Evolutionary conservation across 2,329 filamentous ascomycete genomes (phyloP).

Genomic region (Cadophora sp.): DNA sequence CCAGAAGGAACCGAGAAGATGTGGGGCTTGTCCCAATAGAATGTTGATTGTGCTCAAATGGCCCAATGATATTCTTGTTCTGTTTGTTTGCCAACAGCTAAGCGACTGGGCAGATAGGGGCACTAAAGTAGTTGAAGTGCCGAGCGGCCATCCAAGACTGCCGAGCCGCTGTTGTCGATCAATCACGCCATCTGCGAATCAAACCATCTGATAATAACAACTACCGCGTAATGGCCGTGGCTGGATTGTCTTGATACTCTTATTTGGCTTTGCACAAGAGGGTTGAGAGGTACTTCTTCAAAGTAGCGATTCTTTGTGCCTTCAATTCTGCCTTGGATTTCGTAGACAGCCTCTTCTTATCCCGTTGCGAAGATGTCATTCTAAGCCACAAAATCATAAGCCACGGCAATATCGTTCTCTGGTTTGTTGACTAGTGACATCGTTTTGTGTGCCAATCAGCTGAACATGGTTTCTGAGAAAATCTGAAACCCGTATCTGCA

Average conservation of each 20-base stretch:
- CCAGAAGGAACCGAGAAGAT: neutral
- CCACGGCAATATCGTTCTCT: neutral
- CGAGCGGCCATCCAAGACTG: neutral
- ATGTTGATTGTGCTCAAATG: neutral
- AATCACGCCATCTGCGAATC: neutral
- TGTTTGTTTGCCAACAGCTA: neutral
- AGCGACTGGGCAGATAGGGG: neutral
- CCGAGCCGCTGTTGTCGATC: neutral
- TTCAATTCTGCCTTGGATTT: neutral
- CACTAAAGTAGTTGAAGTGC: too few relatives aligned
- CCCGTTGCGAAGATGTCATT: neutral
- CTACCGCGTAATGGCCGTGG: conserved; percentile 8
- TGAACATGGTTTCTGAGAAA: neutral
- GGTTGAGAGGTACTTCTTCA: neutral
- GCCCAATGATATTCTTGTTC: neutral
- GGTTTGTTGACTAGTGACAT: neutral
- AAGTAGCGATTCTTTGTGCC: neutral
- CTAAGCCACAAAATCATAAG: neutral
- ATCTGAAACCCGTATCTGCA: conserved; percentile 14
- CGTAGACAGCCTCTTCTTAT: neutral
- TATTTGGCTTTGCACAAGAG: neutral
- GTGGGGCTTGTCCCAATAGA: neutral
- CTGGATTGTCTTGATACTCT: conserved; percentile 3
- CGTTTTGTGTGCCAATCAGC: neutral
- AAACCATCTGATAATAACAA: neutral